A percentile compares a stretch with the other conserved stretches of the same genome.
Conservation (phyloP, 2,329 filamentous ascomycete genomes). For the Phoma herbarum region DNA sequence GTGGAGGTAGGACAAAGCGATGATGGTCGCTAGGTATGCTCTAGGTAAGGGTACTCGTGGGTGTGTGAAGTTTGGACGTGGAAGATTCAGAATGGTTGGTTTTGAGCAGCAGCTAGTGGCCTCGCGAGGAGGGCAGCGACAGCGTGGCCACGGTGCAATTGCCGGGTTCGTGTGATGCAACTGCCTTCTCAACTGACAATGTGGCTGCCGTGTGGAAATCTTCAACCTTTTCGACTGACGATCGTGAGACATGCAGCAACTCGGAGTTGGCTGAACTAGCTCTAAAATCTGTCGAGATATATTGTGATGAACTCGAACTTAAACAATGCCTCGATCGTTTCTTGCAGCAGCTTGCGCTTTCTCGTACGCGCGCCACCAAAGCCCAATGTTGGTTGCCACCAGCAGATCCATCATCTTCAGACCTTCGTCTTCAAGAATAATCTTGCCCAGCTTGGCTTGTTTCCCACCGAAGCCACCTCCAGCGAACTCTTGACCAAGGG, state of each 20-base stretch:
- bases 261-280: background rate
- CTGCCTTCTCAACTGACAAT: background rate
- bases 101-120: conserved; percentile 3
- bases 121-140: background rate
- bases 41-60: conserved; percentile 18
- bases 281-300: background rate
- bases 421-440: conserved; percentile 88
- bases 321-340: conserved; percentile 18
- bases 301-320: background rate
- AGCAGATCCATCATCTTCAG: conserved; percentile 95
- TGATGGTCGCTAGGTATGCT: conserved; percentile 30
- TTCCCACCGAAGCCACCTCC: conserved; percentile 87
- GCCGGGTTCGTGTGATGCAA: background rate
- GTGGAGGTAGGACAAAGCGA: conserved; percentile 18
- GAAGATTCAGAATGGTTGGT: background rate
- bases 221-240: background rate
- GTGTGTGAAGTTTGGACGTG: conserved; percentile 2
- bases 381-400: conserved; percentile 87
- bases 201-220: background rate
- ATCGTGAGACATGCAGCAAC: background rate
- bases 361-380: conserved; percentile 94
- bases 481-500: conserved; percentile 81
- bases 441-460: conserved; percentile 89
- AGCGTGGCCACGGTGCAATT: background rate
- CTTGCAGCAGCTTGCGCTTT: conserved; percentile 41